Conservation (phyloP, 1,284 basidiomycete genomes). For the Rhodofomes roseus region DNA sequence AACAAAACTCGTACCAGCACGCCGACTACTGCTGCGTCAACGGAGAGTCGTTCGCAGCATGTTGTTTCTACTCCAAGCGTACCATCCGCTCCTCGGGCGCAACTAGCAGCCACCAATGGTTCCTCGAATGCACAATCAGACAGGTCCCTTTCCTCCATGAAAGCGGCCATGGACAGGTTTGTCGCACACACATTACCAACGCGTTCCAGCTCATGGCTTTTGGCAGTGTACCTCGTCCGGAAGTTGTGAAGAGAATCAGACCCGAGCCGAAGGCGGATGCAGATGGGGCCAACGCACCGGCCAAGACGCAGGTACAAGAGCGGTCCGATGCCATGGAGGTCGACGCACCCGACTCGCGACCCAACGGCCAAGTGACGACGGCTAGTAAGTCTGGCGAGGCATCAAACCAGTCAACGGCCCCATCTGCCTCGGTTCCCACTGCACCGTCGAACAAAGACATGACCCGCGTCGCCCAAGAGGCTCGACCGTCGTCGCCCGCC, state of each 20-base stretch:
- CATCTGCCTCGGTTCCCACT: constrained; percentile 2
- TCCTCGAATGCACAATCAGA: constrained; percentile 15
- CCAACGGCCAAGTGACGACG: background rate
- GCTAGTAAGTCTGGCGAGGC: background rate
- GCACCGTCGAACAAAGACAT: constrained; percentile 10
- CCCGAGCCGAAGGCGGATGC: constrained; percentile 36
- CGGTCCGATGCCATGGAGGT: constrained; percentile 39
- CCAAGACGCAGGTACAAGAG: constrained; percentile 6
- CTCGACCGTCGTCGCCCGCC: constrained; percentile 25
- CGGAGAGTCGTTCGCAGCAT: constrained; percentile 28
- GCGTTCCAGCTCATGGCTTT: background rate
- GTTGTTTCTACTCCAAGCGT: constrained; percentile 32
- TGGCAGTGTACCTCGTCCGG: constrained; percentile 67
- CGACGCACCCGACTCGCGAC: constrained; percentile 21
- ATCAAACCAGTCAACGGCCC: background rate
- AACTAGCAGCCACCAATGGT: constrained; percentile 28
- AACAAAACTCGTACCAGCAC: constrained; percentile 38
- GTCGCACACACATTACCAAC: constrained; percentile 2
- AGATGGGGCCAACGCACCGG: constrained; percentile 8
- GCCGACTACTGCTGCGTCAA: constrained; percentile 29
- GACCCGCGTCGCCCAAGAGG: constrained; percentile 19
- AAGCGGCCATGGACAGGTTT: constrained; percentile 64
- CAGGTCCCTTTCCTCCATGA: constrained; percentile 36
- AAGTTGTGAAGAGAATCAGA: constrained; percentile 69
- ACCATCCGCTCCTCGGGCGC: constrained; percentile 59